Base-by-base conservation (phyloP, 495 filamentous ascomycete species). In the Talaromyces liani region DNA sequence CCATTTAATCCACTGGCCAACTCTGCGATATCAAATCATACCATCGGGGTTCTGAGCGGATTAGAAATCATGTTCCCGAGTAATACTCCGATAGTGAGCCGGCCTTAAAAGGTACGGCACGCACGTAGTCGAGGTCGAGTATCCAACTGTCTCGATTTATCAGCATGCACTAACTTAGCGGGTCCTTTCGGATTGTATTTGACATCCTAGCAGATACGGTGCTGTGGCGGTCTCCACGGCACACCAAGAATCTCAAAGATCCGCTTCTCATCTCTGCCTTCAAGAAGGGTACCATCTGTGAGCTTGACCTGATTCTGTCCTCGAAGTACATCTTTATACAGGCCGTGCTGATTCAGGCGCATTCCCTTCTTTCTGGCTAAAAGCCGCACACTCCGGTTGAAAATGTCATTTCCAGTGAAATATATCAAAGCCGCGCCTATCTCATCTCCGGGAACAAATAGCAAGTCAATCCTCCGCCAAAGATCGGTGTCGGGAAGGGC, bases 351-450 rank as follows among this genome's bases (percentile, higher is more conserved):
- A 68, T 97, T 97, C 36, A 98, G 69, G 62, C 89, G 77, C 88
- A 96, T 93, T 0, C 87, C 86, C 71, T 91, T 94, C 79, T 85
- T 93, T 33, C 86, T 87, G 25, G 92, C 91, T 56, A 97, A 77
- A 10, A 97, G 73, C 66, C 94, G 75, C 74, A 97, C 84, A 62
- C 90, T 94, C 31, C 93, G 81, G 68, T 98, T 98, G 77, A 98
- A 98, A 58, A 97, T 92, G 69, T 97, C 93, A 68, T 96, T 95
- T 1, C 94, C 94, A 0, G 94, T 97, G 67, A 97, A 98, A 69
- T 98, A 98, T 59, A 98, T 83, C 69, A 97, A 71, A 1, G 94
- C 93, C 1, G 94, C 94, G 3, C 94, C 94, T 47, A 93, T 78
- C 74, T 97, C 87, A 0, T 82, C 79, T 65, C 87, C 85, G 0